Base-by-base conservation (phyloP, 2,329 filamentous ascomycete species). In the Fusarium ramigenum region DNA sequence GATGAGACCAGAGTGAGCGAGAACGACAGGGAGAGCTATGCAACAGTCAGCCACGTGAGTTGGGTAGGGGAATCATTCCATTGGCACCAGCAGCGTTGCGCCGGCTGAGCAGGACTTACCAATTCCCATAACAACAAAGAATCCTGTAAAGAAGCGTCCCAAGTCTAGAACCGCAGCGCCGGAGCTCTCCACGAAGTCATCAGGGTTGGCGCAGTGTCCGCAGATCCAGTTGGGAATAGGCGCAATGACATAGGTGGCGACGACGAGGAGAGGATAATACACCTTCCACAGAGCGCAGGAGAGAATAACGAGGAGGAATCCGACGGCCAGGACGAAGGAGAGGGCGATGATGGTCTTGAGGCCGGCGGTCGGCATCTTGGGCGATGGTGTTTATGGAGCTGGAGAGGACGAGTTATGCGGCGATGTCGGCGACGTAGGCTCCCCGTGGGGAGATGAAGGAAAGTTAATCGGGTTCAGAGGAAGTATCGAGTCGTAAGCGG, bases 301-400 rank as follows among this genome's bases (percentile, higher is more conserved):
- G 79, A 99, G 93, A 84, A 99, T 99, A 78, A 98, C 96, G 77
- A 99, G 94, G 79, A 99, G 93, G 86, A 99, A 99, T 79, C 96
- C 96, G 79, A 99, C 96, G 78, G 96, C 96, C 75, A 99, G 94
- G 82, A 99, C 96, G 85, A 99, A 99, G 82, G 96, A 98, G 78
- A 99, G 93, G 75, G 94, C 94, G 84, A 99, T 99, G 85, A 99
- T 99, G 77, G 96, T 99, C 87, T 98, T 98, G 80, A 99, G 92
- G 82, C 96, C 96, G 78, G 96, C 95, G 87, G 93, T 90, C 85
- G 88, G 83, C 88, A 90, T 90, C 73, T 79, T 87, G 85, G 80
- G 75, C 70, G 67, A 68, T 25, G 60, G 40, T 54, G 43, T 52
- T 54, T 30, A 44, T 69, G 42, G 23, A 28, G 14, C 10, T 28